Base-by-base conservation (phyloP, 2,329 filamentous ascomycete genomes). In the Acephala macrosclerotiorum region DNA sequence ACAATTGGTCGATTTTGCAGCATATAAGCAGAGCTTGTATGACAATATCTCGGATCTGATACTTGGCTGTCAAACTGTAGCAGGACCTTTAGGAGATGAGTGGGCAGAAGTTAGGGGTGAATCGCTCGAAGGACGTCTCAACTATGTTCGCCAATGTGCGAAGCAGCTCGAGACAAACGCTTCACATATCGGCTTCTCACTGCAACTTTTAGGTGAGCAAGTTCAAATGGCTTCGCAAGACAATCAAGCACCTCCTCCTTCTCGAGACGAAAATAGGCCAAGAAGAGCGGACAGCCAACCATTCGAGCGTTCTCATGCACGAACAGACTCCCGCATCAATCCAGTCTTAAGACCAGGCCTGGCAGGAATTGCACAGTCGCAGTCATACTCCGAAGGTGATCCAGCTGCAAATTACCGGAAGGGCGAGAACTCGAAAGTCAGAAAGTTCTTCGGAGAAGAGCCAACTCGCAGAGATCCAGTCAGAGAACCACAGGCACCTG, bases 81-180 rank as follows among this genome's bases (percentile, higher is more conserved):
- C 94, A 6, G 93, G 93, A 9, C 96, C 96, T 6, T 80, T 99
- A 51, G 92, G 91, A 9, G 96, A 99, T 76, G 96, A 99, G 79
- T 99, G 96, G 96, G 89, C 94, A 3, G 94, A 97, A 76, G 84
- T 94, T n/a, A 89, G 94, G 51, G 93, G 94, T 1, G 93, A 97
- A 76, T 92, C 94, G 8, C 83, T 99, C 35, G 95, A 97, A 75
- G 93, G 93, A 71, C 89, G 96, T 25, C 80, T 98, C 29, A 91
- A 91, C 69, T 90, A 92, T 68, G 93, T 97, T 65, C 88, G 91
- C 60, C 85, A 88, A 65, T 91, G 93, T 67, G 89, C 90, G 11
- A 88, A 91, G 72, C 91, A 95, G 56, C 83, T 99, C 20, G 94
- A 98, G 77, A 92, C 90, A 22, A 94, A 92, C 73, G 91, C 94